A percentile compares a stretch with the other conserved stretches of the same genome.
Evolutionary conservation across 305 asterid species (phyloP).

Genomic region (Fraxinus sp.): DNA sequence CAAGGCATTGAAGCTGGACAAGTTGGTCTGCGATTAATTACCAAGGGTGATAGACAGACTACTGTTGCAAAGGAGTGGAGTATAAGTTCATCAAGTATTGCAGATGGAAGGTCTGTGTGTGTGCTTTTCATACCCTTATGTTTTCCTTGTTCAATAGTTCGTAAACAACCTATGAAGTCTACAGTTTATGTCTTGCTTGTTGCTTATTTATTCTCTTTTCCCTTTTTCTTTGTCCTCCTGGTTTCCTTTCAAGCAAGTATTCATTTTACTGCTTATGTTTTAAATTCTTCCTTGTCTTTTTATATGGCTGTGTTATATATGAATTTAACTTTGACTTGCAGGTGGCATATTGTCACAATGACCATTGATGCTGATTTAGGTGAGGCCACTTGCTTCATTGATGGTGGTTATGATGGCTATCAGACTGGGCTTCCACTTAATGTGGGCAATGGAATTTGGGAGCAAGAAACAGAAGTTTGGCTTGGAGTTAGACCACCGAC

Average conservation of each 20-base stretch:
- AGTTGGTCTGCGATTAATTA: slow-evolving; percentile 87
- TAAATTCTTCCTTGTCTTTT: background rate
- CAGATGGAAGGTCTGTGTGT: slow-evolving; percentile 87
- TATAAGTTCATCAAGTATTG: slow-evolving; percentile 87
- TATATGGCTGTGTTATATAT: slow-evolving; percentile 45
- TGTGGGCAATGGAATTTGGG: slow-evolving; percentile 81
- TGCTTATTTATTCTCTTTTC: background rate
- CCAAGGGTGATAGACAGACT: slow-evolving; percentile 94
- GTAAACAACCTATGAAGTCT: background rate
- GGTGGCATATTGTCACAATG: slow-evolving; percentile 98
- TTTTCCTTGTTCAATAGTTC: background rate
- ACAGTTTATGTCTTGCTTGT: background rate
- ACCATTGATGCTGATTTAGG: slow-evolving; percentile 93
- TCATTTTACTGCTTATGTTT: background rate
- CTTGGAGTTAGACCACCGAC: slow-evolving; percentile 89
- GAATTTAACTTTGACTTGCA: slow-evolving; percentile 38
- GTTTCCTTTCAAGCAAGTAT: background rate
- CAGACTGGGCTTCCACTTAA: slow-evolving; percentile 85
- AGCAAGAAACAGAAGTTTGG: slow-evolving; percentile 88
- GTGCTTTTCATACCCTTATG: background rate
- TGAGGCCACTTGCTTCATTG: slow-evolving; percentile 92
- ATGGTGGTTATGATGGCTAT: slow-evolving; percentile 94
- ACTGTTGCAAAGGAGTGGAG: slow-evolving; percentile 93
- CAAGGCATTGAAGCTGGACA: slow-evolving; percentile 99
- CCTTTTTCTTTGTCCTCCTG: background rate